Base-by-base conservation (phyloP, 352 stramenopile species). In the Globisporangium nunn region DNA sequence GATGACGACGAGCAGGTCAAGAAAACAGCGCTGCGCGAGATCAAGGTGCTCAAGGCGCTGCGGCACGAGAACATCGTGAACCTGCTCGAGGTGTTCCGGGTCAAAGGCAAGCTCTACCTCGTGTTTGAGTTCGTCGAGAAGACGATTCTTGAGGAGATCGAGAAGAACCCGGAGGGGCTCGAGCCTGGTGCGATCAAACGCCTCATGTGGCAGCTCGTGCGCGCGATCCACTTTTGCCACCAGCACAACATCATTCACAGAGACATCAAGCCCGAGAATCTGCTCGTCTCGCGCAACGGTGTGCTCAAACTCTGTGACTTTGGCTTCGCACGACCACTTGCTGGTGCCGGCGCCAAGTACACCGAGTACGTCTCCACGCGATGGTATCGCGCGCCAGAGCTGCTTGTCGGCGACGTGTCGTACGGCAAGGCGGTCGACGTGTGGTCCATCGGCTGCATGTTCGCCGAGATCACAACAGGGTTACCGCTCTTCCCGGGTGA, bases 401-500 rank as follows among this genome's bases (percentile, higher is more conserved):
- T 98, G 52, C 74, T 97, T 1, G 86, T 93, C 6, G 79, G 80
- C 4, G 81, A 91, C 50, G 78, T 91, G 1, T 86, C 72, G 11
- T 99, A 99, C 64, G 95, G 97, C 50, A 97, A 96, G 55, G 92
- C 90, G 6, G 97, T 99, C 37, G 96, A 99, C 59, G 91, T 99
- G 43, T 99, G 96, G 96, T 96, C 89, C 15, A 87, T 98, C 30
- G 96, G 95, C 41, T 98, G 95, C 75, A 96, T 99, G 64, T 93
- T 96, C 51, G 92, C 93, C 17, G 96, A 99, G 73, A 88, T 98
- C 45, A 97, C 97, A 63, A 89, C 97, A 2, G 96, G 96, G 0
- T 60, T 98, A 18, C 96, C 96, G 1, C 87, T 99, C 14, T 97
- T 99, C 50, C 96, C 96, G 1, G 96, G 96, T 14, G 91, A 98